Evolutionary conservation across 495 filamentous ascomycete genomes (phyloP), one percentile per base, ranked within the genome.

Genomic region (Lasiosphaeris hirsuta): DNA sequence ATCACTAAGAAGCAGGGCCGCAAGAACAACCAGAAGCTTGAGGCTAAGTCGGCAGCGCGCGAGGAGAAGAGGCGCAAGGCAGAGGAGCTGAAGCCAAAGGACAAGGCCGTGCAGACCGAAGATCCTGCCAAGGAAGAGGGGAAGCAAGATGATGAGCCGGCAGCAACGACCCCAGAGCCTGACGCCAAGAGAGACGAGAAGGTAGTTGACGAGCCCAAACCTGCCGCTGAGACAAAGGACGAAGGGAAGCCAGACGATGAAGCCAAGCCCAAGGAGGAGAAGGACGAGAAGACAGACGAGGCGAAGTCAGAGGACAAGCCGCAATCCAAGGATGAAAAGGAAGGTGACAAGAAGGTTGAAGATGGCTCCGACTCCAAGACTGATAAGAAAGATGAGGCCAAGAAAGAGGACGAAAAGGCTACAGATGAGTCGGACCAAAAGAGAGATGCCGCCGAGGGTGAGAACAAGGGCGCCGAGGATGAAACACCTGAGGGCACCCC

Each of bases 1-100:
- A 69, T 72, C 59, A 73, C 65, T 30, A 68, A 72, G 63, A 62
- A 82, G 71, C 57, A 78, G 72, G 73, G 74, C 66, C 74, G 63
- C 59, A 75, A 76, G 66, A 71, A 70, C 51, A 69, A 78, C 66
- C 57, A 59, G 57, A 74, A 72, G 58, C 62, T 66, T 0, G 61
- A 72, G 59, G 71, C 69, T 11, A 63, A 58, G 49, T 64, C 67
- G 54, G 62, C 64, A 9, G 67, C 62, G 34, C 68, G 71, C 18
- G 64, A 69, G 63, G 67, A 68, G 58, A 74, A 69, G 70, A 70
- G 68, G 60, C 64, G 57, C 19, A 64, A 70, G 64, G 66, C 69
- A 10, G 73, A 75, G 51, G 72, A 71, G n/a, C 56, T 69, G 38
- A 70, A 73, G 64, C 68, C 68, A 2, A 71, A 76, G 52, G 71